Evolutionary conservation across 1,139 yeast genomes (phyloP), one percentile per base, ranked within the genome.

Genomic region (Saccharomyces hybrid): DNA sequence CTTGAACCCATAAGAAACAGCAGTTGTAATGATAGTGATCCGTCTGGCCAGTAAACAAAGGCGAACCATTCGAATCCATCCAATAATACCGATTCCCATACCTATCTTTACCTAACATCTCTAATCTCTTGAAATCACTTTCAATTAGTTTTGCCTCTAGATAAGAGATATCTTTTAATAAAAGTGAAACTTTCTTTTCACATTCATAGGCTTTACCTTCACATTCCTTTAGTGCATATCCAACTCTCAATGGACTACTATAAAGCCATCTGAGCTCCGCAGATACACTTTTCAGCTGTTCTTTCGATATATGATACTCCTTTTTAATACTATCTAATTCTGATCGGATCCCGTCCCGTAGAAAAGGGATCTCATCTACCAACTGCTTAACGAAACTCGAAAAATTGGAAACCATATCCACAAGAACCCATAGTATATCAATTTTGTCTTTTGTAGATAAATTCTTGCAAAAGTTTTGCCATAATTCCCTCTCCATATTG

Each of bases 1-100:
- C 44, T 38, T 38, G 44, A 16, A 38, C 44, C 44, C 44, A 38
- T n/a, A 38, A 16, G 6, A 9, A 19, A 16, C 44, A 38, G 44
- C 44, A 19, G 24, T 38, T 38, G 7, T 38, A 38, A 38, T 19
- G 44, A 3, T 6, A 9, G 2, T 38, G 24, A 38, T 9, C n/a
- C 21, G 16, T 9, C 11, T 11, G 7, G 5, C 3, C 2, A 5
- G 5, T 9, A 12, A n/a, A 9, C 11, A n/a, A 38, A 9, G 90
- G 88, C 54, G 88, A 75, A 0, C 98, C 98, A 65, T 86, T 86
- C 60, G 80, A 78, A 67, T 93, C 98, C 67, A 91, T 84, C 96
- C 96, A 93, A 95, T 96, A 95, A 69, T 91, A 93, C 61, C 93
- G 77, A 71, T 93, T 95, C 68, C 76, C 89, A 58, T 81, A 80